A percentile compares a stretch with the other conserved stretches of the same genome.
These are phyloP conservation scores for Eucalyptus marginata DNA, from an alignment of 345 rosid species.

Conservation along the genomic window DNA sequence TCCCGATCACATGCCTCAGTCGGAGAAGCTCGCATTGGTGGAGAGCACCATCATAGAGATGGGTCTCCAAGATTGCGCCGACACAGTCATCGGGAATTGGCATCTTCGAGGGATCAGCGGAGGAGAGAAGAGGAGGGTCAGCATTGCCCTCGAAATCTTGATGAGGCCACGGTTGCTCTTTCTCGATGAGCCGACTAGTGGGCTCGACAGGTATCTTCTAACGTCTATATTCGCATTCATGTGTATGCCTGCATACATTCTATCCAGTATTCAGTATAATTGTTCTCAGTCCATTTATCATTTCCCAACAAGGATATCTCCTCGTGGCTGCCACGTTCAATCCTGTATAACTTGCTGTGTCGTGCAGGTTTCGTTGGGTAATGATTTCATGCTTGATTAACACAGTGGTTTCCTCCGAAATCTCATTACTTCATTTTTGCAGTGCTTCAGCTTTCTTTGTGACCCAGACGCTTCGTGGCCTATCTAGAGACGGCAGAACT, in stretches of 20 bases:
- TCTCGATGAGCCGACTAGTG: constrained; percentile 96
- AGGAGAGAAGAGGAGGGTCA: constrained; percentile 88
- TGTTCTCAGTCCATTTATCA: neutral
- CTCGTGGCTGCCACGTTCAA: neutral
- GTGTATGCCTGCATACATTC: neutral
- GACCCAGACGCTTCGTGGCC: constrained; percentile 72
- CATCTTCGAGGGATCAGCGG: constrained; percentile 92
- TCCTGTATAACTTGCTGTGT: neutral
- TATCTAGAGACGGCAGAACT: constrained; percentile 90
- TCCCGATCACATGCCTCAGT: constrained; percentile 72
- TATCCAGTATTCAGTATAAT: neutral
- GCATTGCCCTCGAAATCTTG: constrained; percentile 91
- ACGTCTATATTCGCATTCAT: neutral
- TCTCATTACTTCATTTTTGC: neutral
- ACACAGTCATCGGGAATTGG: constrained; percentile 93
- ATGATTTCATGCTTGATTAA: neutral
- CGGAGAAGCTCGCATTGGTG: constrained; percentile 65
- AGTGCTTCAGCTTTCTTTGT: constrained; percentile 97
- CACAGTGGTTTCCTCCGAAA: neutral
- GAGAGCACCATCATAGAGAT: constrained; percentile 88
- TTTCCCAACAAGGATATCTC: neutral
- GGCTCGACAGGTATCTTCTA: constrained; percentile 83
- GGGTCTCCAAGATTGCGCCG: constrained; percentile 97
- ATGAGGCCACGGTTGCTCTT: constrained; percentile 93
- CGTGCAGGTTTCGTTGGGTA: neutral